These are phyloP conservation scores for Porodaedalea pini DNA, from an alignment of 1,284 basidiomycete species.

Conservation along the genomic window DNA sequence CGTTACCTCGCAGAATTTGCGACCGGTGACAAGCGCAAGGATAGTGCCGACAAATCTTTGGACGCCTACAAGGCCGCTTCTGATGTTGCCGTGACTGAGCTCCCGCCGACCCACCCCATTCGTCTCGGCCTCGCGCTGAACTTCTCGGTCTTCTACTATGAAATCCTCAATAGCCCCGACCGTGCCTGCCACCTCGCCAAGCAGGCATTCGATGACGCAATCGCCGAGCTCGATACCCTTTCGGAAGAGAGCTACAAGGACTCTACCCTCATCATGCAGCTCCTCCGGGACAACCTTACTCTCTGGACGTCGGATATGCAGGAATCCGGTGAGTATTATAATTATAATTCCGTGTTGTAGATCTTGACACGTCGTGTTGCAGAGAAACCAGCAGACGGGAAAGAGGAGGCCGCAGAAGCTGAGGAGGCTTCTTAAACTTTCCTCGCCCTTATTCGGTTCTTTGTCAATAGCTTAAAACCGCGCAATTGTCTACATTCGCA, in stretches of 20 bases:
- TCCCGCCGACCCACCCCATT: conserved; percentile 98
- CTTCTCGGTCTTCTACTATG: conserved; percentile 99
- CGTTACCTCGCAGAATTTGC: conserved; percentile 99
- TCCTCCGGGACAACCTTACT: conserved; percentile 97
- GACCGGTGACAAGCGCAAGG: conserved; percentile 98
- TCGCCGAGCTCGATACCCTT: conserved; percentile 98
- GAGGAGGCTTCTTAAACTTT: conserved; percentile 48
- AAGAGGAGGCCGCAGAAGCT: conserved; percentile 58
- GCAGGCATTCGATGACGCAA: conserved; percentile 99
- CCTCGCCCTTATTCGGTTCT: conserved; percentile 13
- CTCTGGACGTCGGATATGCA: conserved; percentile 99
- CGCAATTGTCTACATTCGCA: conserved; percentile 15
- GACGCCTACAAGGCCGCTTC: conserved; percentile 99
- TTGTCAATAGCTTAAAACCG: conserved; percentile 16
- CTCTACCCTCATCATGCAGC: conserved; percentile 98
- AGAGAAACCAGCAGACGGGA: conserved; percentile 66
- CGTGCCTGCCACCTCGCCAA: conserved; percentile 99
- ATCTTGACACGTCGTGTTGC: conserved; percentile 28
- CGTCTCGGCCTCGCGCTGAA: conserved; percentile 98
- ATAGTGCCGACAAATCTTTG: conserved; percentile 96
- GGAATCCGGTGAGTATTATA: conserved; percentile 61
- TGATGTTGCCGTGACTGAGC: conserved; percentile 95
- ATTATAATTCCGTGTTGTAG: neutral
- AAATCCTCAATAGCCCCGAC: conserved; percentile 99
- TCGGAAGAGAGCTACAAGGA: conserved; percentile 99